Base-by-base conservation (phyloP, 768 basidiomycete genomes). In the Nevesoporus exiguus region DNA sequence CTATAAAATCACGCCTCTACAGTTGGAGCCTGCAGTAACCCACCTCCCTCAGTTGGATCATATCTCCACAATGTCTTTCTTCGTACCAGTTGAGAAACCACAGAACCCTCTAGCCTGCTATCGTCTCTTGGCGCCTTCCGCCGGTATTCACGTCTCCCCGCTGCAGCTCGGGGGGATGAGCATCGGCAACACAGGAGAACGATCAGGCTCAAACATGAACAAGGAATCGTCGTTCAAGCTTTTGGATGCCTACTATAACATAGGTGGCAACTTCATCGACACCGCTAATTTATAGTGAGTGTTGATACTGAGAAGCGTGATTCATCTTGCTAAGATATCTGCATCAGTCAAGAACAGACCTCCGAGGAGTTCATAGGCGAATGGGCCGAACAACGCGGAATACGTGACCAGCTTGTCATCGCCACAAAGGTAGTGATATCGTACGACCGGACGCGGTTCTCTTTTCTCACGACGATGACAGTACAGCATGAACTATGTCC, bases 281-380 rank as follows among this genome's bases (percentile, higher is more conserved):
- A 29, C 27, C 8, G 27, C 27, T 29, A 29, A 29, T 29, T 29
- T 29, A 29, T 29, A 29, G 27, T 29, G 27, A 29, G 27, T 29
- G 27, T 29, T 29, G 27, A 29, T 29, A 29, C 27, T 29, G 27
- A 29, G 27, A 4, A 29, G 8, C 27, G 27, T 8, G 8, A 29
- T 8, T 29, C 27, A 29, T 4, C 27, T 29, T 29, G 27, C 27
- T 29, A 29, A 29, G 27, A 8, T 29, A 8, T 29, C 36, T 7
- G n/a, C 17, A 17, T 15, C n/a, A 77, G 75, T 55, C 79, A 84
- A 61, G 75, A 81, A 51, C 82, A 78, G 56, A 60, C 74, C 21
- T 81, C 79, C 4, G 83, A 87, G 60, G 51, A 56, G 48, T 74
- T 76, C 64, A 68, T 80, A 24, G 79, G 79, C 21, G 79, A 78